These are phyloP conservation scores for Chlamydomonas sp. DNA, from an alignment of 139 green algal genomes.

Conservation along the genomic window DNA sequence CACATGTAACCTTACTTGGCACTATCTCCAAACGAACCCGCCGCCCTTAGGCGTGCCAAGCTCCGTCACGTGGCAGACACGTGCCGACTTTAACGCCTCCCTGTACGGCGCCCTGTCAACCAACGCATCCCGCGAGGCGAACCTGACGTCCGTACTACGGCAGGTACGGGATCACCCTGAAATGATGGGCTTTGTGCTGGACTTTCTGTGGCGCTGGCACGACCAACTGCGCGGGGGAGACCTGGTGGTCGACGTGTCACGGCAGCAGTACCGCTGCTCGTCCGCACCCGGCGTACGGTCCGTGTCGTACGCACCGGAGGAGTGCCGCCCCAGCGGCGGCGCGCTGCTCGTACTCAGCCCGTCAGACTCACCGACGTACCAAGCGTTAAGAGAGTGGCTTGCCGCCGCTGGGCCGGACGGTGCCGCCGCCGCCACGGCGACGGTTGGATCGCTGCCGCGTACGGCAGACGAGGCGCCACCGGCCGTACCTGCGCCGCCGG, in stretches of 20 bases:
- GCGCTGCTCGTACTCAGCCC: neutral
- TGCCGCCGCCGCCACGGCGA: neutral
- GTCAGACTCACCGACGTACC: constrained; percentile 7
- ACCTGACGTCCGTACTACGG: neutral
- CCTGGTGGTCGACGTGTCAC: constrained; percentile 7
- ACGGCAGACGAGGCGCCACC: neutral
- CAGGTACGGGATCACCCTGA: constrained; percentile 4
- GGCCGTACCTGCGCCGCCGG: neutral
- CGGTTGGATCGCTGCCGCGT: neutral
- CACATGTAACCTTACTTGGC: too few relatives aligned
- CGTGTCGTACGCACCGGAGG: neutral
- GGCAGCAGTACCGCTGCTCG: neutral
- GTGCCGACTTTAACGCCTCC: neutral
- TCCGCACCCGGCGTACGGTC: neutral
- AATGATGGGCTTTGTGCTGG: neutral
- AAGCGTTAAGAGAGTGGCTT: constrained; percentile 10
- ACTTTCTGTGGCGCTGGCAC: constrained; percentile 34
- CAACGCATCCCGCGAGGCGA: constrained; percentile 27
- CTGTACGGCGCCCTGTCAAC: neutral
- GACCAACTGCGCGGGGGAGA: constrained; percentile 8
- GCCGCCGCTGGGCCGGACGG: neutral
- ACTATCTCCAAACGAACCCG: neutral
- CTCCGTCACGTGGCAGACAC: neutral
- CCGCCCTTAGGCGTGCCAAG: neutral
- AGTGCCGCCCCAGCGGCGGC: neutral